Percentiles rank a stretch among this genome's conserved stretches.
phyloP scores from a whole-genome alignment of 768 basidiomycete genomes.

The Xerocomus spinulosus region DNA sequence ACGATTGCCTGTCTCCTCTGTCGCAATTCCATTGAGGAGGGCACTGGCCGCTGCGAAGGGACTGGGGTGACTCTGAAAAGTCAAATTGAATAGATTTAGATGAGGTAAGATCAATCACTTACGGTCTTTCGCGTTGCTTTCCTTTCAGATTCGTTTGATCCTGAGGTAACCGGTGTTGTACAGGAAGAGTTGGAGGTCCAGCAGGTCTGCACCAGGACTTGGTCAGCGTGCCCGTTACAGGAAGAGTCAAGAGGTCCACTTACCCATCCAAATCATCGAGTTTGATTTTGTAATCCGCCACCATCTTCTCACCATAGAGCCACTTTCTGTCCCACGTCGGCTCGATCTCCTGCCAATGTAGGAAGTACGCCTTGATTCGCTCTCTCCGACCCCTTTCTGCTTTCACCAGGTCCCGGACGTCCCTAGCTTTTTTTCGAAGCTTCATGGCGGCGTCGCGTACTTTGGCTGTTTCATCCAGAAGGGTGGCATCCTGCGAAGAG shows the following conservation, averaged over 20 bases:
- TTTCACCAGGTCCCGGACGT: conserved; percentile 20
- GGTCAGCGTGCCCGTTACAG: neutral
- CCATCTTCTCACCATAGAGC: conserved; percentile 18
- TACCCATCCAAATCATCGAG: conserved; percentile 2
- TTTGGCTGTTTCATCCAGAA: conserved; percentile 7
- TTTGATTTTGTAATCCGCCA: neutral
- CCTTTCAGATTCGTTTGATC: neutral
- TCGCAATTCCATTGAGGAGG: conserved; percentile 4
- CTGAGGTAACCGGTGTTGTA: no score
- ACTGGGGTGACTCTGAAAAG: neutral
- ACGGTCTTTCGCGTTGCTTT: neutral
- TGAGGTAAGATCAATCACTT: neutral
- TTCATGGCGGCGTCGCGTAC: conserved; percentile 16
- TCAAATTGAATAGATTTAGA: neutral
- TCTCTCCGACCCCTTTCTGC: conserved; percentile 23
- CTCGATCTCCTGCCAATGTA: conserved; percentile 25
- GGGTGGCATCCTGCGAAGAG: conserved; percentile 12
- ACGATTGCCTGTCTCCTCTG: conserved; percentile 10
- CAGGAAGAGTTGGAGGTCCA: conserved; percentile 6
- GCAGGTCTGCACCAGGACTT: conserved; percentile 1
- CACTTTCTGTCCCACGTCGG: conserved; percentile 23
- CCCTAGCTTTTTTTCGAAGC: conserved; percentile 18
- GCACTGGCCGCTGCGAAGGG: neutral
- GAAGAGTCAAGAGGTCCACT: neutral
- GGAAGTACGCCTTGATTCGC: conserved; percentile 26